A percentile compares a stretch with the other conserved stretches of the same genome.
Conservation (phyloP, 805 yeast species). For the Schwanniomyces polymorphus region DNA sequence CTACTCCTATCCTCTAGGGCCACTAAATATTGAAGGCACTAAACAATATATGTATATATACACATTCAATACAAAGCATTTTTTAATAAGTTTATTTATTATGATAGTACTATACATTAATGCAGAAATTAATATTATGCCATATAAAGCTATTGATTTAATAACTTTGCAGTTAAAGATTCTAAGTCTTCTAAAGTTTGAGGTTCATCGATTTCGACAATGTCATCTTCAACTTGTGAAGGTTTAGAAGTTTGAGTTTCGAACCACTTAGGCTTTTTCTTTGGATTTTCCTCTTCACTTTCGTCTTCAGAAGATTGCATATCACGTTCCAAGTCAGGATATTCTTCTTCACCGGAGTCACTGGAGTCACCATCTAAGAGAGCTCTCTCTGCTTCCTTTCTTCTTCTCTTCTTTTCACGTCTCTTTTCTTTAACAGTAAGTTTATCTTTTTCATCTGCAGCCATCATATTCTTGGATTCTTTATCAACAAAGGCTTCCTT, state of each 20-base stretch:
- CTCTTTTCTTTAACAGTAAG: slow-evolving; percentile 71
- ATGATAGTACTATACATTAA: neutral
- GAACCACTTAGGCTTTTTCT: slow-evolving; percentile 53
- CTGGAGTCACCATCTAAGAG: slow-evolving; percentile 42
- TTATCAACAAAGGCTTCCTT: slow-evolving; percentile 63
- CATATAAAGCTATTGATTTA: slow-evolving; percentile 14
- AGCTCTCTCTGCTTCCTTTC: slow-evolving; percentile 74
- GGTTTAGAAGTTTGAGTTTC: slow-evolving; percentile 29
- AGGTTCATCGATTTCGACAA: slow-evolving; percentile 83
- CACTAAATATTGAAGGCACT: too few species aligned
- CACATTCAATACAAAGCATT: slow-evolving; percentile 1
- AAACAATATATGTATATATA: neutral
- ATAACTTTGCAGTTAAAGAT: slow-evolving; percentile 66
- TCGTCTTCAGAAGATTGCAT: slow-evolving; percentile 37
- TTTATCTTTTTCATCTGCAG: slow-evolving; percentile 78
- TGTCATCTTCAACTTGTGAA: slow-evolving; percentile 20
- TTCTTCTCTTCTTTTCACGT: slow-evolving; percentile 83
- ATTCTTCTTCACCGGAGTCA: slow-evolving; percentile 32
- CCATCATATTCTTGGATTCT: slow-evolving; percentile 69
- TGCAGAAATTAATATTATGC: neutral
- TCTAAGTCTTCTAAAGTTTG: slow-evolving; percentile 92
- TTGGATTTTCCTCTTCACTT: slow-evolving; percentile 29
- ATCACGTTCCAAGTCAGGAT: slow-evolving; percentile 47
- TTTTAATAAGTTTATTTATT: neutral
- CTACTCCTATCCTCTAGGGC: slow-evolving; percentile 23